A percentile compares a stretch with the other conserved stretches of the same genome.
Conservation (phyloP, 208 protist species). For the Novymonas esmeraldas region DNA sequence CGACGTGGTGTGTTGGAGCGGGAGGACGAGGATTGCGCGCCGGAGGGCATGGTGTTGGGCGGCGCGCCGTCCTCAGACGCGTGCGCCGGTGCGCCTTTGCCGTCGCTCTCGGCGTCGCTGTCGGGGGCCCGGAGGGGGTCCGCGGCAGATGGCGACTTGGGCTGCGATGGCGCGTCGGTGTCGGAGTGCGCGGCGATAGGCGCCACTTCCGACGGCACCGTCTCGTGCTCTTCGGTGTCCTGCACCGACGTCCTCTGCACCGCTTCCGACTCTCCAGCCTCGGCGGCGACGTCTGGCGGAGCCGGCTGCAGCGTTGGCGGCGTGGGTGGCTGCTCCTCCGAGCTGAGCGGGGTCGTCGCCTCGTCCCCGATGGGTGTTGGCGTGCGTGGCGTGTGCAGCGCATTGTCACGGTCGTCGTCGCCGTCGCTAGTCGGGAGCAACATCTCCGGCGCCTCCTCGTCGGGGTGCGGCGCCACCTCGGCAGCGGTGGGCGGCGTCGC, state of each 20-base stretch:
- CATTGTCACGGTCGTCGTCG: background rate
- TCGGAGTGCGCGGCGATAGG: background rate
- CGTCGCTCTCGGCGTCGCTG: background rate
- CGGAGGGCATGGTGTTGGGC: background rate
- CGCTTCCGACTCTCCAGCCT: too few species aligned
- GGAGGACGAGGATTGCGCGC: constrained; percentile 13
- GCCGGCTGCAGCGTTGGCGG: background rate
- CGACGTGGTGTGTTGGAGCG: constrained; percentile 37
- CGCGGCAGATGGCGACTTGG: background rate
- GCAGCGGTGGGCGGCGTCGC: background rate
- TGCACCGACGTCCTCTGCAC: too few species aligned
- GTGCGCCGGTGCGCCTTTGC: background rate
- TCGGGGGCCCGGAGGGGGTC: background rate
- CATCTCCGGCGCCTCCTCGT: background rate
- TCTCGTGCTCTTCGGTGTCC: background rate
- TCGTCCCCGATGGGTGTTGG: background rate
- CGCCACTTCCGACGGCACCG: background rate
- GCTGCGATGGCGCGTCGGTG: background rate
- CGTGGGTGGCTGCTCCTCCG: background rate
- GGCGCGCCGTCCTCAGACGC: background rate
- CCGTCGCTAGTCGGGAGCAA: background rate
- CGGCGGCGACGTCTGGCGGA: background rate
- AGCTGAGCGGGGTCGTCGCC: background rate
- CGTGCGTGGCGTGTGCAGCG: background rate
- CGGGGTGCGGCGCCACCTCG: background rate